phyloP scores from a whole-genome alignment of 208 protist genomes.

The Porcisia hertigi region DNA sequence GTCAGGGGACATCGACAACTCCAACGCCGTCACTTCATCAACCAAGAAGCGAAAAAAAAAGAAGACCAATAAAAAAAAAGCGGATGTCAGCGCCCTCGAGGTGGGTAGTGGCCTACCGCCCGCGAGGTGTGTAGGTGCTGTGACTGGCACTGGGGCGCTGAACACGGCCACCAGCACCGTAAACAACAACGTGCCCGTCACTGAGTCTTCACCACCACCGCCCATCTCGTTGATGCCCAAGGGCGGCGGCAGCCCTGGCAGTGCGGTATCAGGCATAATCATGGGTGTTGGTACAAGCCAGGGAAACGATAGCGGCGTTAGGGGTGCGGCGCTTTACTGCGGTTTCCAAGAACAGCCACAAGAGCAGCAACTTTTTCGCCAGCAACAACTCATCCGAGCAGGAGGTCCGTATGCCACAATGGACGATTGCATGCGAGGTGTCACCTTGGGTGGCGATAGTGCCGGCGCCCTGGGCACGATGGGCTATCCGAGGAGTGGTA shows the following conservation, averaged over 20 bases:
- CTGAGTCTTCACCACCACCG: background rate
- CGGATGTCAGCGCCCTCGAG: background rate
- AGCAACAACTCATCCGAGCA: conserved; percentile 8
- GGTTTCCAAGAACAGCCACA: background rate
- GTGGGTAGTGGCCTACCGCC: background rate
- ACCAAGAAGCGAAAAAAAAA: conserved; percentile 43
- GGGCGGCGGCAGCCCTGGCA: background rate
- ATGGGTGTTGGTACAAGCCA: background rate
- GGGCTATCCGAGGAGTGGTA: background rate
- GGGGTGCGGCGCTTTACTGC: background rate
- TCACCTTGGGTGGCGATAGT: background rate
- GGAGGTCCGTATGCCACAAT: background rate
- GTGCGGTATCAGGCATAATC: background rate
- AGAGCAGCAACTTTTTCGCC: conserved; percentile 8
- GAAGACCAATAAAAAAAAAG: conserved; percentile 28
- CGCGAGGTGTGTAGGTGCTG: background rate
- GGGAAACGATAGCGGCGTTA: background rate
- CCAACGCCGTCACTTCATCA: background rate
- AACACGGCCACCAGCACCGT: background rate
- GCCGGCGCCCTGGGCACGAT: conserved; percentile 1
- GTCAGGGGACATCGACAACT: background rate
- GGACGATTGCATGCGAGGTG: background rate
- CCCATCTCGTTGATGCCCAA: conserved; percentile 3
- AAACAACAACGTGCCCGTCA: background rate
- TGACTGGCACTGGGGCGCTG: background rate